Evolutionary conservation across 1,284 basidiomycete species (phyloP).

Genomic region (Heterobasidion occidentale): DNA sequence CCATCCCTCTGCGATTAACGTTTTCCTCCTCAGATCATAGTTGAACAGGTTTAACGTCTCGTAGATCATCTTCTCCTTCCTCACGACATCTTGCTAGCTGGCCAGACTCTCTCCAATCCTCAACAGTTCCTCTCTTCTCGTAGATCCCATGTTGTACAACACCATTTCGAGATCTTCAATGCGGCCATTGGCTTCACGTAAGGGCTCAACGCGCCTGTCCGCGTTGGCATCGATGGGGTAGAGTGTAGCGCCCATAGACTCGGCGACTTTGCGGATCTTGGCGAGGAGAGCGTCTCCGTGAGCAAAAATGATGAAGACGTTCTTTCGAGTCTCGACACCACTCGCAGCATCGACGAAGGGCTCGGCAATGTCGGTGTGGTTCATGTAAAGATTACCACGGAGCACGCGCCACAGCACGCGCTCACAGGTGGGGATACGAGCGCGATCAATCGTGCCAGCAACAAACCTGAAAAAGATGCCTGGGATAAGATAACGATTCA

Average conservation of each 20-base stretch:
- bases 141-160: conserved; percentile 85
- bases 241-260: conserved; percentile 95
- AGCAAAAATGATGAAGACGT: conserved; percentile 99
- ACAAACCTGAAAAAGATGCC: conserved; percentile 59
- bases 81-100: conserved; percentile 91
- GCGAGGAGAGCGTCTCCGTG: conserved; percentile 90
- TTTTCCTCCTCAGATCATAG: conserved; percentile 91
- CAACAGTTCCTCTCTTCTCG: conserved; percentile 79
- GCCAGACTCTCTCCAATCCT: conserved; percentile 83
- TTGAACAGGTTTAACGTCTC: conserved; percentile 93
- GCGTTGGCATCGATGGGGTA: conserved; percentile 95
- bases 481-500: neutral
- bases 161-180: conserved; percentile 92
- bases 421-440: conserved; percentile 90
- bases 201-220: conserved; percentile 85
- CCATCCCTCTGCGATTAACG: conserved; percentile 97
- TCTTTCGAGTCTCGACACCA: conserved; percentile 84
- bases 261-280: conserved; percentile 98
- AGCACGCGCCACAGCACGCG: conserved; percentile 97
- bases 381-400: conserved; percentile 99
- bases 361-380: conserved; percentile 93
- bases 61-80: conserved; percentile 94
- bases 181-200: conserved; percentile 83
- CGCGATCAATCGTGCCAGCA: conserved; percentile 92
- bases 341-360: conserved; percentile 86